A percentile compares a stretch with the other conserved stretches of the same genome.
These are phyloP conservation scores for Coemansia sp. DNA, from an alignment of 192 early-diverging fungal species.

Conservation along the genomic window DNA sequence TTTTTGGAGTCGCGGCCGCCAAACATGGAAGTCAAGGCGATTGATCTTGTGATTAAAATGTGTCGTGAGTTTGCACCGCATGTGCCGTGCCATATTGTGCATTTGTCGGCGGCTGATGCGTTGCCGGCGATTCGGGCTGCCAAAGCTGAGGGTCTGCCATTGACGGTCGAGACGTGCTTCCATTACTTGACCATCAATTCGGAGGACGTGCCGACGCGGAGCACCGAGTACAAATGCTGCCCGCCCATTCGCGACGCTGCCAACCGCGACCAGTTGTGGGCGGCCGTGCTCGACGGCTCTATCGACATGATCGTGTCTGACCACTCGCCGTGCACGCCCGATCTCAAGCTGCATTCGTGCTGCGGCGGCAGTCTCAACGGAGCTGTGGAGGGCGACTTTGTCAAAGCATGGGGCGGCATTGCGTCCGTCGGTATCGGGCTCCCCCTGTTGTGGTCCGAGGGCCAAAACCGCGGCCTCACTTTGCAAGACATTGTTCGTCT, in stretches of 20 bases:
- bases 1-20: constrained; percentile 73
- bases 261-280: constrained; percentile 71
- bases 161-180: constrained; percentile 83
- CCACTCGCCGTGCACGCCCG: constrained; percentile 77
- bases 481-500: constrained; percentile 60
- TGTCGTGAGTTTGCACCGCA: constrained; percentile 63
- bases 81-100: constrained; percentile 77
- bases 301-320: constrained; percentile 83
- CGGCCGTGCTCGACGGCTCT: constrained; percentile 68
- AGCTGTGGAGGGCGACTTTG: constrained; percentile 69
- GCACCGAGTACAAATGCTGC: constrained; percentile 83
- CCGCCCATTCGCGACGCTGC: constrained; percentile 71
- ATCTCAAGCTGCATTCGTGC: constrained; percentile 63
- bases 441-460: constrained; percentile 75
- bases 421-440: constrained; percentile 78
- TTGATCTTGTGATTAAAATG: constrained; percentile 67
- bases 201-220: constrained; percentile 63
- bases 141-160: constrained; percentile 62
- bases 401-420: constrained; percentile 80
- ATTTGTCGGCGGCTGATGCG: constrained; percentile 74
- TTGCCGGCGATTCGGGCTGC: constrained; percentile 69
- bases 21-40: constrained; percentile 68
- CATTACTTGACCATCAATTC: constrained; percentile 72
- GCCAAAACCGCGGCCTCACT: constrained; percentile 59
- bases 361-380: constrained; percentile 28